Evolutionary conservation across 192 early-diverging fungal species (phyloP).

Genomic region (Pecoramyces ruminantium): DNA sequence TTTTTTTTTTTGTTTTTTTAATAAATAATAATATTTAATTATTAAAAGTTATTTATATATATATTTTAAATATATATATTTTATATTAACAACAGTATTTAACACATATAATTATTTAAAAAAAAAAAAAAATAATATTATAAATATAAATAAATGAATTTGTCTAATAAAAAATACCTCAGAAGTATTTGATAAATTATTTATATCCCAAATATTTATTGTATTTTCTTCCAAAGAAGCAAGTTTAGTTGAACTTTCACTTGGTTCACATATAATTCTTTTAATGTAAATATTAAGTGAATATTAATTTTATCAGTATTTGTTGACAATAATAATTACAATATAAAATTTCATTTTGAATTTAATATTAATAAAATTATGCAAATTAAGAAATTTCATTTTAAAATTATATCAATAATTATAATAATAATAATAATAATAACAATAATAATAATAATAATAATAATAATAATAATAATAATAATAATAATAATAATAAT

Average conservation of each 20-base stretch:
- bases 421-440: slow-evolving; percentile 4
- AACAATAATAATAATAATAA: too few species aligned
- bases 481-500: too few species aligned
- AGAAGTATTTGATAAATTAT: slow-evolving; percentile 18
- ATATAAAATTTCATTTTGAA: slow-evolving; percentile 1
- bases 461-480: too few species aligned
- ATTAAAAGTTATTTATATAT: too few species aligned
- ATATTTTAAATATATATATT: too few species aligned
- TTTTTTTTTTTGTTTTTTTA: neutral
- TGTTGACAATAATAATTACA: slow-evolving; percentile 1
- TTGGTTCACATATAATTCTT: slow-evolving; percentile 33
- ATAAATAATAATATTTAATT: neutral
- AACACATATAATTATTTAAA: too few species aligned
- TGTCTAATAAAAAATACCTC: slow-evolving; percentile 14
- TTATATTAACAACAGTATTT: too few species aligned
- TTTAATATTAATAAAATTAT: too few species aligned
- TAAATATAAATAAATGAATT: neutral
- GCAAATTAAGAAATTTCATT: too few species aligned
- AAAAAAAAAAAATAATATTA: neutral
- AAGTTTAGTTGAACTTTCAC: slow-evolving; percentile 4
- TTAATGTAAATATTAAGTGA: too few species aligned
- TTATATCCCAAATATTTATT: slow-evolving; percentile 22
- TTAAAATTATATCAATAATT: neutral
- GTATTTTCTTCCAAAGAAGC: slow-evolving; percentile 12
- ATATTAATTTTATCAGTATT: too few species aligned